Base-by-base conservation (phyloP, 1,284 basidiomycete genomes). In the Ceratobasidium sp. region DNA sequence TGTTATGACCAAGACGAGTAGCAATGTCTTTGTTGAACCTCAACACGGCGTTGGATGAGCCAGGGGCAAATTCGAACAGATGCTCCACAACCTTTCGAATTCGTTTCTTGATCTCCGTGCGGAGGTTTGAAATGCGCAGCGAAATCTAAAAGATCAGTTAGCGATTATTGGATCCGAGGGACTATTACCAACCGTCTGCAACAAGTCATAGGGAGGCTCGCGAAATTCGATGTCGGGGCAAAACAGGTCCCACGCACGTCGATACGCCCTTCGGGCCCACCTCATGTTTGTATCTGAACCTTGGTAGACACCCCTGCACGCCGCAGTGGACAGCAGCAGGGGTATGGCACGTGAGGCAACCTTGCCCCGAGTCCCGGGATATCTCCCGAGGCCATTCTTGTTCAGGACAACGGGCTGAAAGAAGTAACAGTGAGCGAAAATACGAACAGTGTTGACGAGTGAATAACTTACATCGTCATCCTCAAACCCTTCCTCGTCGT, bases 311-410 rank as follows among this genome's bases (percentile, higher is more conserved):
- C 56, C 56, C 28, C 28, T 59, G 26, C n/a, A 26, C 28, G 23
- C 28, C 13, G 56, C 56, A 12, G 56, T 59, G 28, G 56, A 26
- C 6, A 59, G 23, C 17, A 59, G 23, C 33, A 26, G n/a, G 13
- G 56, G 56, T 20, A 59, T 59, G 6, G 56, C 56, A 6, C 56
- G n/a, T 26, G 54, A 57, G n/a, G 54, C 54, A 57, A 57, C 54
- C 54, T 57, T 57, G 54, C 54, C 54, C 10, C n/a, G 54, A 17
- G 26, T 28, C 10, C 54, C 54, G 54, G 54, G 54, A 23, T 57
- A 57, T n/a, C 54, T 13, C 15, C 54, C 54, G 20, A 57, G 26
- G 54, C 54, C 54, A 23, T 12, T 17, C n/a, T 57, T 57, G 26
- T 57, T 28, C 54, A 10, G n/a, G 54, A 57, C 10, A 28, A 57